Evolutionary conservation across 768 basidiomycete species (phyloP).

Genomic region (Exidia glandulosa): DNA sequence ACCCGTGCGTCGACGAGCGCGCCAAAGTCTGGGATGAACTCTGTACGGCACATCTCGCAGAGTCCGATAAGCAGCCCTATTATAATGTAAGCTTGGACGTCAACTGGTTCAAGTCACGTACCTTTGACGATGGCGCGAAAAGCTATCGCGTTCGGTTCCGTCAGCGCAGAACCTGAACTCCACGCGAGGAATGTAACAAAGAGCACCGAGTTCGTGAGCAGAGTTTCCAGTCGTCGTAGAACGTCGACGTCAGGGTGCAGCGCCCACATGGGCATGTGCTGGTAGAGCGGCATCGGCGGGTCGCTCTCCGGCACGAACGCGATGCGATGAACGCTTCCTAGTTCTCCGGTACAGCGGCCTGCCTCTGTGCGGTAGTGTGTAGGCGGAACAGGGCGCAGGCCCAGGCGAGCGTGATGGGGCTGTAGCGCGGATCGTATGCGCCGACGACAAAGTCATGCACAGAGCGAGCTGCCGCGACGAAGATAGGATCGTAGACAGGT

Average conservation of each 20-base stretch:
- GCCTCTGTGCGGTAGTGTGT: constrained; percentile 38
- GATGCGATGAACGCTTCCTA: constrained; percentile 35
- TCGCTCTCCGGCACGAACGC: constrained; percentile 21
- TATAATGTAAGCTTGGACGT: constrained; percentile 3
- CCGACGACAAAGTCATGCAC: constrained; percentile 57
- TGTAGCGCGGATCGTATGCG: constrained; percentile 50
- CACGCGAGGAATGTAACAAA: constrained; percentile 67
- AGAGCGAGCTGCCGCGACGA: constrained; percentile 51
- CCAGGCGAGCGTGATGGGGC: constrained; percentile 73
- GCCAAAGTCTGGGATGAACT: constrained; percentile 67
- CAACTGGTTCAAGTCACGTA: constrained; percentile 17
- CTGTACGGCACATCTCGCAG: constrained; percentile 62
- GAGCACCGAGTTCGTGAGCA: constrained; percentile 60
- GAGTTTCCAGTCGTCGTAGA: constrained; percentile 41
- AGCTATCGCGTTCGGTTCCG: constrained; percentile 67
- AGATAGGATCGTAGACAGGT: constrained; percentile 24
- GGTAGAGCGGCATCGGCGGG: background rate
- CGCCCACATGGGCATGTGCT: constrained; percentile 45
- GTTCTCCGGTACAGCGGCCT: constrained; percentile 43
- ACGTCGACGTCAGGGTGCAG: constrained; percentile 50
- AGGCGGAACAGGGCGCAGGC: constrained; percentile 66
- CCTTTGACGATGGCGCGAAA: constrained; percentile 81
- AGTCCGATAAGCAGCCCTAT: constrained; percentile 67
- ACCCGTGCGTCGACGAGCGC: constrained; percentile 67
- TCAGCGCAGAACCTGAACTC: constrained; percentile 54